Base-by-base conservation (phyloP, 2,329 filamentous ascomycete genomes). In the Ophiobolus disseminans region DNA sequence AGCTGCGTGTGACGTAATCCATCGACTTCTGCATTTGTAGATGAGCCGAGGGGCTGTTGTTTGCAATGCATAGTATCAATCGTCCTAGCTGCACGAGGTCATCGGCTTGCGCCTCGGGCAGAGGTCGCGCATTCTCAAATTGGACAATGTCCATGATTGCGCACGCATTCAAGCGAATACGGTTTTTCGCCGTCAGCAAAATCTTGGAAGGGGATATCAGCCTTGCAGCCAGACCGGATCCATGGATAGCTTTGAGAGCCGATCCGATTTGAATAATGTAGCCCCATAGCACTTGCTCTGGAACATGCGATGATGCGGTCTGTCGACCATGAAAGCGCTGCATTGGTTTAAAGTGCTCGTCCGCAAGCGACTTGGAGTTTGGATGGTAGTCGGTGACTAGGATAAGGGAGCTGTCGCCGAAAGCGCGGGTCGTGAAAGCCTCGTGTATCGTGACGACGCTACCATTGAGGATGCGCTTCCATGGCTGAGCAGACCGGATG, bases 341-440 rank as follows among this genome's bases (percentile, higher is more conserved):
- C 36, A 66, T 59, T 8, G 63, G 67, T 43, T 75, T 67, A 61
- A 91, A 86, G 65, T 97, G 90, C 62, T 89, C 85, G 66, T 97
- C 93, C 25, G 88, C 85, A 19, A 99, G 81, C 0, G 93, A 96
- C 73, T 94, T 95, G 2, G 93, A 90, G 16, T 94, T 80, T 1
- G 94, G 93, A 65, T 94, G 90, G 67, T 96, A 99, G 70, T 96
- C 91, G 53, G 91, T 94, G 19, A 96, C 91, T 65, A 99, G 89
- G 39, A 99, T 88, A 45, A 99, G 82, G 3, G 94, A 97, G 73
- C 90, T 96, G 71, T 97, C 94, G 45, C 91, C 90, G 72, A 99
- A 99, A 20, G 88, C 90, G 53, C 91, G 82, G 10, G 91, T 95
- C 0, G 94, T 99, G 66, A 99, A 99, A 0, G 90, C 91, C 73